These are phyloP conservation scores for Myxozyma neglecta DNA, from an alignment of 805 yeast species.

Conservation along the genomic window DNA sequence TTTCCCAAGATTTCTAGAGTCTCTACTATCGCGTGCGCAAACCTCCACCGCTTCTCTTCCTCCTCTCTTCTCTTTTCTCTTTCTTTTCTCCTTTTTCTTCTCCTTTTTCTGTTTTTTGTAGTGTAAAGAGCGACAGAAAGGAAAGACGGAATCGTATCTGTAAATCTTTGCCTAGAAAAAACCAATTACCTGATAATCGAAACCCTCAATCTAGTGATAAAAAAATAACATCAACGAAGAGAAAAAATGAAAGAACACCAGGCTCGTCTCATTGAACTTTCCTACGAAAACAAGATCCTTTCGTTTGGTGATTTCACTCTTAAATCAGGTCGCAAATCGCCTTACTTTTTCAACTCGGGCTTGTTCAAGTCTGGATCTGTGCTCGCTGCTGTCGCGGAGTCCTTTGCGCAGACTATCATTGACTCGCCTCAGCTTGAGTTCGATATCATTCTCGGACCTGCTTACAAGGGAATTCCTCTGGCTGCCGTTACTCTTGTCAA, in stretches of 20 bases:
- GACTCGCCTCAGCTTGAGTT: conserved; percentile 71
- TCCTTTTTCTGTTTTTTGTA: not conserved
- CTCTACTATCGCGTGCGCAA: too few species aligned
- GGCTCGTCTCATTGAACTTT: conserved; percentile 66
- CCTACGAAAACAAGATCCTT: conserved; percentile 78
- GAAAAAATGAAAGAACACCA: conserved; percentile 30
- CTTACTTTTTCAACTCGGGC: conserved; percentile 95
- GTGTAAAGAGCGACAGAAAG: not conserved
- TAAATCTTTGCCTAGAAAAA: not conserved
- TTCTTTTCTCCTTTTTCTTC: not conserved
- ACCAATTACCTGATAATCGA: not conserved
- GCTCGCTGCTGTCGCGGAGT: conserved; percentile 75
- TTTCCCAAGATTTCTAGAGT: too few species aligned
- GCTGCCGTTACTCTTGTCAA: conserved; percentile 92
- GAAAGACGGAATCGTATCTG: conserved; percentile 1
- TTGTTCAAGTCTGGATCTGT: conserved; percentile 77
- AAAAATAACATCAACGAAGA: not conserved
- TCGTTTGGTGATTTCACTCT: conserved; percentile 86
- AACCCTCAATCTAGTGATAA: not conserved
- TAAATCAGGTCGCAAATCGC: conserved; percentile 91
- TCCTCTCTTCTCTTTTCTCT: not conserved
- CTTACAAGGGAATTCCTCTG: conserved; percentile 94
- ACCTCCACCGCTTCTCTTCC: not conserved
- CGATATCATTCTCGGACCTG: conserved; percentile 94
- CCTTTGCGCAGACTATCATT: conserved; percentile 87